Evolutionary conservation across 2,329 filamentous ascomycete genomes (phyloP), one percentile per base, ranked within the genome.

Genomic region (Myriosclerotinia scirpicola): DNA sequence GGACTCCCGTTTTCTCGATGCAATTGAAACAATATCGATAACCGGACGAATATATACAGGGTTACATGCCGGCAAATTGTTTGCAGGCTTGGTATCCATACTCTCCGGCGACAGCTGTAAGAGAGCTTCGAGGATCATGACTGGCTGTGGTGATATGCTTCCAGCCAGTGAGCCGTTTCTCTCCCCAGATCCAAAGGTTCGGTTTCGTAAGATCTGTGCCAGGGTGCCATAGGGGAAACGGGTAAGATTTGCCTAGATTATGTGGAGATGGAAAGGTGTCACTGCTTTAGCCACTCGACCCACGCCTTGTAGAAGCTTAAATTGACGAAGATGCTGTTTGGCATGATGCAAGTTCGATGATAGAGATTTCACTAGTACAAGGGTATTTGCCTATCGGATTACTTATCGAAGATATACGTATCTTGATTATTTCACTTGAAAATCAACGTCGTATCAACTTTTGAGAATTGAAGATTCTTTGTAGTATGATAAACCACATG

Each of bases 251-350:
- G 42, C 42, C 30, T 48, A 60, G 42, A 22, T 30, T 36, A 17
- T 42, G 42, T 60, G 56, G 56, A 58, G 55, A 58, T 58, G 17
- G 6, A 52, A 38, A 38, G 58, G 58, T 61, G 58, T 52, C 44
- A 61, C 58, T 44, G 44, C 58, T 52, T 60, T 61, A 61, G 58
- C 58, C 58, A 61, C 58, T 61, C n/a, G 58, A 30, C 34, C 58
- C 58, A 61, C 44, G 58, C 44, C 58, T n/a, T 40, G 46, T 50
- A 34, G 58, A 61, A 61, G 58, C 58, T 61, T 60, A 60, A 60
- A 50, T 60, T 60, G 44, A 60, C 44, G n/a, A 58, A 44, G 55
- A 58, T 58, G 55, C 40, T 30, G 12, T 46, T 56, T 58, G 54
- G 22, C 22, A 36, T 22, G 56, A 60, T 60, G 44, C 58, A 60